phyloP scores from a whole-genome alignment of 805 yeast genomes.

The Yamadazyma philogaea region DNA sequence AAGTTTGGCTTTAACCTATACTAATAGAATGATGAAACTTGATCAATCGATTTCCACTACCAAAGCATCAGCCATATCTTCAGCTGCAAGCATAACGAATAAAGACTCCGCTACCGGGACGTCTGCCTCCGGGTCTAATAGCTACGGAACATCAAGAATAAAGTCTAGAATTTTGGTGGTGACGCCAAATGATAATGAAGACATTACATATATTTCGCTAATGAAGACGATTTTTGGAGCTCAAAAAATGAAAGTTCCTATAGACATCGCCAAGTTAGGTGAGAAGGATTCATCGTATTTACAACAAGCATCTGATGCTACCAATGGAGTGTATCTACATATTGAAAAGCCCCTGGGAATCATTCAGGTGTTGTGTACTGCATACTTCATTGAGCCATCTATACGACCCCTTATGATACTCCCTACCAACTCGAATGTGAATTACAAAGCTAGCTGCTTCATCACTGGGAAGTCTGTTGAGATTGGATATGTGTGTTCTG shows the following conservation, averaged over 20 bases:
- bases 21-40: constrained; percentile 60
- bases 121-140: constrained; percentile 14
- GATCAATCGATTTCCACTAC: constrained; percentile 46
- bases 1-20: constrained; percentile 75
- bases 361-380: constrained; percentile 76
- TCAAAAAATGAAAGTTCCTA: constrained; percentile 83
- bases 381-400: constrained; percentile 83
- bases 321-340: constrained; percentile 80
- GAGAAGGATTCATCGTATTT: constrained; percentile 65
- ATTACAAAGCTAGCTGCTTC: constrained; percentile 93
- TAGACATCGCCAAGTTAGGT: constrained; percentile 85
- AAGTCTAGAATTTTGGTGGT: constrained; percentile 47
- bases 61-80: constrained; percentile 40
- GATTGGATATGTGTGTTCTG: constrained; percentile 91
- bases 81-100: constrained; percentile 29
- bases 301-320: constrained; percentile 95
- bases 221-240: constrained; percentile 97
- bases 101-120: constrained; percentile 13
- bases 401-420: constrained; percentile 71
- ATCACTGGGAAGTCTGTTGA: constrained; percentile 88
- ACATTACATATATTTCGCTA: constrained; percentile 81
- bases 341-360: constrained; percentile 71
- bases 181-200: constrained; percentile 71
- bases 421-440: constrained; percentile 83
- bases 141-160: constrained; percentile 25